Evolutionary conservation across 2,329 filamentous ascomycete genomes (phyloP).

Genomic region (Mycocentrospora acerina): DNA sequence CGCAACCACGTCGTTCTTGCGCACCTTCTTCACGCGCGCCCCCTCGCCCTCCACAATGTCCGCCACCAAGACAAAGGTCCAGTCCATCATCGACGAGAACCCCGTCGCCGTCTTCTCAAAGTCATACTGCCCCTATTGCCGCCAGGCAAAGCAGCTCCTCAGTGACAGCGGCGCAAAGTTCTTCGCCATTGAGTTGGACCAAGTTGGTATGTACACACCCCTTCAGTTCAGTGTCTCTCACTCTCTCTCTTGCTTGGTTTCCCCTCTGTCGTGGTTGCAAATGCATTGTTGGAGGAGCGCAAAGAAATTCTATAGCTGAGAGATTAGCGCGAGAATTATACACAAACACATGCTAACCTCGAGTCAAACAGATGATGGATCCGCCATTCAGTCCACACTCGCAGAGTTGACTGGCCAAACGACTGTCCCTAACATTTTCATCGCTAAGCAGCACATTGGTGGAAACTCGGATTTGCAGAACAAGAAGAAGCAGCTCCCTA

Average conservation of each 20-base stretch:
- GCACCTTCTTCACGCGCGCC: conserved; percentile 67
- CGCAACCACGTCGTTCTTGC: conserved; percentile 62
- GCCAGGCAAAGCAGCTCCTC: conserved; percentile 73
- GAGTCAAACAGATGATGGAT: conserved; percentile 68
- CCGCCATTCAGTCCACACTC: conserved; percentile 80
- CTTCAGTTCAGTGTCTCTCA: too few species aligned
- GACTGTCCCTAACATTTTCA: conserved; percentile 96
- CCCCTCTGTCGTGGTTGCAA: conserved; percentile 13
- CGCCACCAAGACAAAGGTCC: conserved; percentile 78
- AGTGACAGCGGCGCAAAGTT: conserved; percentile 70
- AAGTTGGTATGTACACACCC: conserved; percentile 64
- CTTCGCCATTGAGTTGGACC: conserved; percentile 78
- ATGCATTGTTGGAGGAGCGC: too few species aligned
- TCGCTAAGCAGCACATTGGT: conserved; percentile 86
- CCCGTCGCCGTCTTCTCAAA: conserved; percentile 94
- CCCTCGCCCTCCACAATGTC: conserved; percentile 70
- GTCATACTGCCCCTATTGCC: conserved; percentile 94
- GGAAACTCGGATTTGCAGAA: conserved; percentile 88
- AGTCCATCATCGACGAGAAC: conserved; percentile 86
- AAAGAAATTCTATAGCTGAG: too few species aligned
- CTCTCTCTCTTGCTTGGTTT: neutral
- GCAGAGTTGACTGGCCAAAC: conserved; percentile 77
- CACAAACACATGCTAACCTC: neutral
- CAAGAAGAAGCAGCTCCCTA: conserved; percentile 64
- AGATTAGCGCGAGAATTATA: too few species aligned